These are phyloP conservation scores for Trichosporon sp. DNA, from an alignment of 1,284 basidiomycete genomes.

Conservation along the genomic window DNA sequence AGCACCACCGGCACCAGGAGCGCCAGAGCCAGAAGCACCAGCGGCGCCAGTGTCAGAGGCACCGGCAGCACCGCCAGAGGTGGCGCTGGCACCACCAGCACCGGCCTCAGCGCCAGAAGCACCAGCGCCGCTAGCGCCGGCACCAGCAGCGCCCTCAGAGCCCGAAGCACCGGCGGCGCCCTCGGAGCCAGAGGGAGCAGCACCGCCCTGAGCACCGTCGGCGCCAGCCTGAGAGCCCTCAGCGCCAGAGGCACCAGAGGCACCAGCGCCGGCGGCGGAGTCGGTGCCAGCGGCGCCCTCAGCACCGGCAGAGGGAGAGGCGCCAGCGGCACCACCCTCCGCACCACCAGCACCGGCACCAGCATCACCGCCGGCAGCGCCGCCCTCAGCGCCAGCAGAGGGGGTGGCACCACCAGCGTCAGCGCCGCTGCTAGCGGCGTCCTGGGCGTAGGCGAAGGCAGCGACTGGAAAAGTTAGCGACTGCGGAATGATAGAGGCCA, in stretches of 20 bases:
- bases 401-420: not conserved
- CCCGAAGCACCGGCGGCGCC: not conserved
- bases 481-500: not conserved
- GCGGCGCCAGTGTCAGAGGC: slow-evolving; percentile 1
- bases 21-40: not conserved
- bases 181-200: not conserved
- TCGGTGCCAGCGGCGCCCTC: not conserved
- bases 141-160: not conserved
- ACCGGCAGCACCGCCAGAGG: not conserved
- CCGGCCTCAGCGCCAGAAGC: not conserved
- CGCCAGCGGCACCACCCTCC: not conserved
- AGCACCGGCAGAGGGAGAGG: not conserved
- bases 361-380: not conserved
- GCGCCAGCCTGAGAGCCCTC: not conserved
- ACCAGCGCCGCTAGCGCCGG: not conserved
- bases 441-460: slow-evolving; percentile 2
- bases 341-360: not conserved
- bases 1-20: not conserved
- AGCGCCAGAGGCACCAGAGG: not conserved
- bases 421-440: not conserved
- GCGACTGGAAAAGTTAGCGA: not conserved
- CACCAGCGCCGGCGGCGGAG: not conserved
- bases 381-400: too few relatives aligned
- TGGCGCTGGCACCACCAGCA: not conserved
- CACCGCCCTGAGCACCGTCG: not conserved